Evolutionary conservation across 805 yeast species (phyloP).

Genomic region (Hemisphaericaspora nanyangensis): DNA sequence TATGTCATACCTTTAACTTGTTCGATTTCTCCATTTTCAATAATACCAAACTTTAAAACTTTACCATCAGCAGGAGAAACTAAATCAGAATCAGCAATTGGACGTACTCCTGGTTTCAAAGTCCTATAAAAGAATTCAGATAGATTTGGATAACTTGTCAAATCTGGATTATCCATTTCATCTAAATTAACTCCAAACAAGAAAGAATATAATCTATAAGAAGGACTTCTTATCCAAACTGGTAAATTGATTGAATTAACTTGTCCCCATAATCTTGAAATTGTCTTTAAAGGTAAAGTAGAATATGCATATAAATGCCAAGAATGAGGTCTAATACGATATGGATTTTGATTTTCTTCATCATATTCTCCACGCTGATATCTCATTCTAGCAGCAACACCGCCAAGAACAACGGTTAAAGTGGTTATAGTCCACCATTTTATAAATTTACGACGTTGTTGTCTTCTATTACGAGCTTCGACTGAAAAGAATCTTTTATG

Average conservation of each 20-base stretch:
- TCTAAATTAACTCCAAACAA: conserved; percentile 84
- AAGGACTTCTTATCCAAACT: conserved; percentile 79
- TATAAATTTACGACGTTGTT: conserved; percentile 37
- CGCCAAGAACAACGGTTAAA: conserved; percentile 49
- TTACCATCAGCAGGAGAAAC: conserved; percentile 95
- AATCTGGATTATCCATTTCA: conserved; percentile 83
- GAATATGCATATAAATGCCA: conserved; percentile 91
- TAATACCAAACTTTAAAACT: conserved; percentile 77
- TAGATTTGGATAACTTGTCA: conserved; percentile 69
- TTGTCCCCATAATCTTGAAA: conserved; percentile 93
- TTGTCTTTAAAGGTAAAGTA: conserved; percentile 84
- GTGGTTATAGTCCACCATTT: conserved; percentile 56
- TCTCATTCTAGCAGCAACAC: conserved; percentile 46
- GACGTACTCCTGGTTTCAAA: conserved; percentile 74
- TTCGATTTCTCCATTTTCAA: conserved; percentile 82
- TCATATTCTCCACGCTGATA: conserved; percentile 32
- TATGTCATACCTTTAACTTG: conserved; percentile 97
- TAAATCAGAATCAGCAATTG: conserved; percentile 60
- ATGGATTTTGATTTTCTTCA: conserved; percentile 30
- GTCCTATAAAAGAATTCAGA: conserved; percentile 89
- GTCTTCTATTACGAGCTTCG: conserved; percentile 38
- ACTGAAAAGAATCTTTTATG: conserved; percentile 40
- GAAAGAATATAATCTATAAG: conserved; percentile 72
- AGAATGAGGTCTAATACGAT: conserved; percentile 60
- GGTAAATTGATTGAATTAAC: conserved; percentile 83